A percentile compares a stretch with the other conserved stretches of the same genome.
These are phyloP conservation scores for Mortierella sp. DNA, from an alignment of 371 early-diverging fungal genomes.

Conservation along the genomic window DNA sequence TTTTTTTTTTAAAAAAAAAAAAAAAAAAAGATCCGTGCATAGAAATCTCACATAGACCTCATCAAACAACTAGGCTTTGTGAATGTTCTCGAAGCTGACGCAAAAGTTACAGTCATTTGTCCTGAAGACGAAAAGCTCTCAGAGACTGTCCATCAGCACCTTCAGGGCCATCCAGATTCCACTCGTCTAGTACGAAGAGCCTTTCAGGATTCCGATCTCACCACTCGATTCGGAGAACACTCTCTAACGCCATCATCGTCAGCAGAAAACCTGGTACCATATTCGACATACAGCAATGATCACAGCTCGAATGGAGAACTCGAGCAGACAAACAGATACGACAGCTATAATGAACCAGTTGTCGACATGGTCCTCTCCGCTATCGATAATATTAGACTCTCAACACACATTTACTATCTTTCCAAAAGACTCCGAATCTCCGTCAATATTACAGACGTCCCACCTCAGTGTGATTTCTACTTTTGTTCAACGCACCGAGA, in stretches of 20 bases:
- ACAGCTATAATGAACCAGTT: constrained; percentile 40
- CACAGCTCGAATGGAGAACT: neutral
- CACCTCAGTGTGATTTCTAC: constrained; percentile 93
- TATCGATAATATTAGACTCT: constrained; percentile 81
- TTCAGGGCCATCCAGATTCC: constrained; percentile 61
- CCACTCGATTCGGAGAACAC: constrained; percentile 55
- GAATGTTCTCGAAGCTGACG: constrained; percentile 85
- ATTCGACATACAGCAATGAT: too few species aligned
- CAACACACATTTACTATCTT: constrained; percentile 75
- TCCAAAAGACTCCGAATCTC: constrained; percentile 81
- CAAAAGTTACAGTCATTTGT: constrained; percentile 78
- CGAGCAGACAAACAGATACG: too few species aligned
- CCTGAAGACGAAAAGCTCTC: constrained; percentile 69
- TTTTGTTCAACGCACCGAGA: constrained; percentile 91
- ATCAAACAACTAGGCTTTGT: too few species aligned
- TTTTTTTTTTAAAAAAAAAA: neutral
- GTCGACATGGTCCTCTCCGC: constrained; percentile 87
- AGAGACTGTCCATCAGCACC: constrained; percentile 69
- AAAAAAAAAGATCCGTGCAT: too few species aligned
- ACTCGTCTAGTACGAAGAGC: constrained; percentile 73
- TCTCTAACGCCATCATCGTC: neutral
- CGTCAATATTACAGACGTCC: constrained; percentile 93
- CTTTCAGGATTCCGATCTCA: constrained; percentile 70
- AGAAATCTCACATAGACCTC: too few species aligned
- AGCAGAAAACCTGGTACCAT: too few species aligned